Conservation (phyloP, 2,329 filamentous ascomycete species). For the Dissoconium aciculare region DNA sequence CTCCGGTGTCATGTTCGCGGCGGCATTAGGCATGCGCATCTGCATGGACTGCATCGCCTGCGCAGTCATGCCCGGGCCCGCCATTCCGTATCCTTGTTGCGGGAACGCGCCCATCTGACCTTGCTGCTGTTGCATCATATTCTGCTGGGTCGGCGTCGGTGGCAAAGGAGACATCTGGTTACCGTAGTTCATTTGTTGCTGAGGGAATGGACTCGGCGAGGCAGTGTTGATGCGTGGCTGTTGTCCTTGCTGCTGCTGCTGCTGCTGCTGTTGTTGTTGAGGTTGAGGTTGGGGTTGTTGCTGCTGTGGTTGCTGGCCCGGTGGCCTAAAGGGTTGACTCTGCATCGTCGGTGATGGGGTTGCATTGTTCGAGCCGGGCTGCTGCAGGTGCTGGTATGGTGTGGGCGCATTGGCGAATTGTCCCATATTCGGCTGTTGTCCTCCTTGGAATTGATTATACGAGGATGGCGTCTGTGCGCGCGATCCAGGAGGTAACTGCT, state of each 20-base stretch:
- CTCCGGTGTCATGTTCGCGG: constrained; percentile 27
- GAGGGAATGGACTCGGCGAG: constrained; percentile 69
- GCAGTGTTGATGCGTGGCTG: constrained; percentile 60
- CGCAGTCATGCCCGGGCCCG: constrained; percentile 21
- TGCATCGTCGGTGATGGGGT: constrained; percentile 89
- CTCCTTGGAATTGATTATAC: constrained; percentile 45
- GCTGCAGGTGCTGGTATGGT: constrained; percentile 60
- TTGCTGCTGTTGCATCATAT: constrained; percentile 14
- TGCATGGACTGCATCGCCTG: constrained; percentile 27
- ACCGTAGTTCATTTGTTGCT: constrained; percentile 14
- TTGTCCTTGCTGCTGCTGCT: constrained; percentile 51
- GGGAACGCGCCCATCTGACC: constrained; percentile 25
- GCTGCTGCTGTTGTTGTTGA: constrained; percentile 40
- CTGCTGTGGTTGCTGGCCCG: constrained; percentile 32
- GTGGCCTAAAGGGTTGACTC: constrained; percentile 56
- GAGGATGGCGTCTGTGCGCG: constrained; percentile 75
- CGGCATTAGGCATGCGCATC: constrained; percentile 27
- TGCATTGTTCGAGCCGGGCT: constrained; percentile 64
- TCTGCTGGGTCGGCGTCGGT: constrained; percentile 10
- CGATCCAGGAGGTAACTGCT: constrained; percentile 42
- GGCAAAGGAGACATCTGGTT: constrained; percentile 30
- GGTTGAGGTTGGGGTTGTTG: constrained; percentile 59
- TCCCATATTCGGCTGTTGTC: constrained; percentile 34
- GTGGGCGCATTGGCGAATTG: constrained; percentile 48
- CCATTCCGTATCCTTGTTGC: constrained; percentile 23